These are phyloP conservation scores for Pseudopyricularia javanii DNA, from an alignment of 2,329 filamentous ascomycete genomes.

Conservation along the genomic window DNA sequence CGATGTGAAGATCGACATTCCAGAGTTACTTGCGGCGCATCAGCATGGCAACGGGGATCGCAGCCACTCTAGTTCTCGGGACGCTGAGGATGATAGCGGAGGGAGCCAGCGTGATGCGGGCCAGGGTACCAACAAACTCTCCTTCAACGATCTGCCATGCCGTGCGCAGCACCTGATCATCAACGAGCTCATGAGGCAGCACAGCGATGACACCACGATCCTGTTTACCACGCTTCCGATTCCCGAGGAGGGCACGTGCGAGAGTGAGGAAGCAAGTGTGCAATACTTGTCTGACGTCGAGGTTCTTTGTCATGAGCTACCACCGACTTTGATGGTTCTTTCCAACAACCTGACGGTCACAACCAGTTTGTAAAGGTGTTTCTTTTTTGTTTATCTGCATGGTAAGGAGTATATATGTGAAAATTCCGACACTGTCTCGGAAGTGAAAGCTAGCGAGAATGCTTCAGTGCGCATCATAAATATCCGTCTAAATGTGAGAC, in stretches of 20 bases:
- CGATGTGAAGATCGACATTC: conserved; percentile 28
- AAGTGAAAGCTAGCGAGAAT: not conserved
- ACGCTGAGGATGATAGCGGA: conserved; percentile 15
- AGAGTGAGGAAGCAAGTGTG: conserved; percentile 56
- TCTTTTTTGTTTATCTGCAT: not conserved
- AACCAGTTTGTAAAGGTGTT: conserved; percentile 44
- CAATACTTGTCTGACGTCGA: conserved; percentile 69
- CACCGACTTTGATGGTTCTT: conserved; percentile 66
- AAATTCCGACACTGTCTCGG: not conserved
- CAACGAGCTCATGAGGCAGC: conserved; percentile 66
- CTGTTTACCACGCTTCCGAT: conserved; percentile 76
- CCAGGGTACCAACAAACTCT: conserved; percentile 41
- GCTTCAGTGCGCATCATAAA: not conserved
- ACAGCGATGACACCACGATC: conserved; percentile 62
- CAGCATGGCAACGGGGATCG: not conserved
- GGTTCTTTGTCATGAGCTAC: conserved; percentile 63
- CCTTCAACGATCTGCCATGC: conserved; percentile 77
- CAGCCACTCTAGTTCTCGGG: not conserved
- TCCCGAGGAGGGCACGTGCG: conserved; percentile 63
- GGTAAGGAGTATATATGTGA: not conserved
- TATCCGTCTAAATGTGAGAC: not conserved
- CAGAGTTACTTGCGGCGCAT: conserved; percentile 23
- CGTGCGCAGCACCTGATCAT: conserved; percentile 77
- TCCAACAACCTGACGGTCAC: conserved; percentile 88
- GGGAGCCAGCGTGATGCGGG: conserved; percentile 41